phyloP scores from a whole-genome alignment of 257 asterid species.

The Gentiana dahurica region DNA sequence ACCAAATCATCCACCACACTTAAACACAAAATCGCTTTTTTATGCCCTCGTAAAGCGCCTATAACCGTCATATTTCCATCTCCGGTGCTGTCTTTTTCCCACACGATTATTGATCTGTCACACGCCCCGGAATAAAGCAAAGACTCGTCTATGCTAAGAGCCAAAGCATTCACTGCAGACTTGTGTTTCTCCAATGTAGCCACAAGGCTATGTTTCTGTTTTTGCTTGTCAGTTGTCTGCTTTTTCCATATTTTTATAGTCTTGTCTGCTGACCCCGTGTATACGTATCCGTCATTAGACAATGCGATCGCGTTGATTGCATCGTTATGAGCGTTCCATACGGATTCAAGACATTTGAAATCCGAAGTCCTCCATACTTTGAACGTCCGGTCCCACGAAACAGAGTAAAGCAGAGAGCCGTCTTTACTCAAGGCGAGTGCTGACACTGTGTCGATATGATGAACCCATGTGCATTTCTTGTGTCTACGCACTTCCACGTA shows the following conservation, averaged over 20 bases:
- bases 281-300: conserved; percentile 35
- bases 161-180: conserved; percentile 76
- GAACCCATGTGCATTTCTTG: conserved; percentile 65
- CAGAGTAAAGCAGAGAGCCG: conserved; percentile 44
- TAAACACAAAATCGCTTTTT: conserved; percentile 56
- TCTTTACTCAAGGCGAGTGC: conserved; percentile 45
- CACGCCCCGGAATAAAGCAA: conserved; percentile 79
- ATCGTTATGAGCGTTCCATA: conserved; percentile 52
- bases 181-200: conserved; percentile 51
- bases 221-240: conserved; percentile 15
- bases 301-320: conserved; percentile 60
- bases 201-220: conserved; percentile 17
- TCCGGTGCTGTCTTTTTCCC: conserved; percentile 42
- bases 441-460: conserved; percentile 68
- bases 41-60: conserved; percentile 73
- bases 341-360: conserved; percentile 56
- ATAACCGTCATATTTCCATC: conserved; percentile 33
- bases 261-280: conserved; percentile 75
- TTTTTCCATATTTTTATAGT: conserved; percentile 51
- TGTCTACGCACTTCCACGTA: conserved; percentile 55
- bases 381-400: conserved; percentile 71
- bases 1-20: conserved; percentile 44
- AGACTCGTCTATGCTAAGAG: conserved; percentile 44
- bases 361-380: conserved; percentile 72
- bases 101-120: conserved; percentile 66